phyloP scores from a whole-genome alignment of 1,139 yeast species.

The Candida tropicalis region DNA sequence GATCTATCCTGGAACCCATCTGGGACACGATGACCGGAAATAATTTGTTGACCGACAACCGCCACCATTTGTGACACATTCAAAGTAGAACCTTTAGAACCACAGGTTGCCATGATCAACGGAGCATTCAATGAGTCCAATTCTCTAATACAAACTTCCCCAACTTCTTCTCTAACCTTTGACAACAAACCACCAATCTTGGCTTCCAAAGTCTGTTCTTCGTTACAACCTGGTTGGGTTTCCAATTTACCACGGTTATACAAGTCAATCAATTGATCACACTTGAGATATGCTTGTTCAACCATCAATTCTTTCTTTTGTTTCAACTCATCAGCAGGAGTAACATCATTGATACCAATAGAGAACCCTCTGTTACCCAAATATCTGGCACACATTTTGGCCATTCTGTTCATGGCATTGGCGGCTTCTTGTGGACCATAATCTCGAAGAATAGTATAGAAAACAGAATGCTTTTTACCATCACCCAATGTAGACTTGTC shows the following conservation, averaged over 20 bases:
- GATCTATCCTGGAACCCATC: constrained; percentile 99
- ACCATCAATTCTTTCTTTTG: constrained; percentile 85
- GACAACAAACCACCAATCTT: constrained; percentile 95
- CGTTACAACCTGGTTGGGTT: constrained; percentile 99
- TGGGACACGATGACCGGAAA: constrained; percentile 98
- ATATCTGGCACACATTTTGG: constrained; percentile 92
- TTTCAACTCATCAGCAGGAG: constrained; percentile 82
- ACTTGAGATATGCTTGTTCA: constrained; percentile 85
- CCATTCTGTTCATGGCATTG: constrained; percentile 96
- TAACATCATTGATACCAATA: constrained; percentile 96
- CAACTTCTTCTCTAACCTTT: constrained; percentile 98
- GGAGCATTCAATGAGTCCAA: constrained; percentile 93
- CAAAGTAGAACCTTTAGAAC: constrained; percentile 96
- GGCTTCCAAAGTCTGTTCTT: constrained; percentile 97
- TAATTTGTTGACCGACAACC: constrained; percentile 98
- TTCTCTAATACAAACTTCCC: constrained; percentile 94
- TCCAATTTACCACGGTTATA: constrained; percentile 87
- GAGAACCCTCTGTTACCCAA: constrained; percentile 96
- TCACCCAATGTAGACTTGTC: constrained; percentile 96
- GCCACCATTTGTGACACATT: constrained; percentile 99
- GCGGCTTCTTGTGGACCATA: constrained; percentile 97
- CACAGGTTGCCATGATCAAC: constrained; percentile 98
- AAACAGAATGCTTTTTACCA: constrained; percentile 96
- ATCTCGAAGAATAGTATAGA: constrained; percentile 91
- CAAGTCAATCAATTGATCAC: constrained; percentile 85